A percentile compares a stretch with the other conserved stretches of the same genome.
Conservation (phyloP, 768 basidiomycete genomes). For the Auriscalpium vulgare region DNA sequence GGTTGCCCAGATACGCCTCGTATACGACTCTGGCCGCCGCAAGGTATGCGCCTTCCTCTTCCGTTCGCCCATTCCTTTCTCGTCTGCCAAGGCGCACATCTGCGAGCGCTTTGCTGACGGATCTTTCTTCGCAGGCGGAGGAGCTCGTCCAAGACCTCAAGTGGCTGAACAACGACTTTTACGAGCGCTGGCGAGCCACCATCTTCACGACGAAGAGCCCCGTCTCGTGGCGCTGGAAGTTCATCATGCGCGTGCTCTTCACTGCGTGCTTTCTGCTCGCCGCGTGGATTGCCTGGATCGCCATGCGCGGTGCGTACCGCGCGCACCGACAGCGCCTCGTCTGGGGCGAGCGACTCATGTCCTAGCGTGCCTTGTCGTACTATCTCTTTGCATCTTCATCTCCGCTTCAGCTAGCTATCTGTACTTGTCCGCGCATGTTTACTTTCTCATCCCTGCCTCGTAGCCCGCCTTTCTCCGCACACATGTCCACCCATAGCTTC, state of each 20-base stretch:
- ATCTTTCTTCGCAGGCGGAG: conserved; percentile 40
- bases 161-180: conserved; percentile 76
- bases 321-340: conserved; percentile 70
- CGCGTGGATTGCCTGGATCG: conserved; percentile 50
- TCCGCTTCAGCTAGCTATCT: no score
- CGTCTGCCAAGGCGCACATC: background rate
- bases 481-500: no score
- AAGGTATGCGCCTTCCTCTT: conserved; percentile 38
- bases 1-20: conserved; percentile 50
- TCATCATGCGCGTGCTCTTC: conserved; percentile 39
- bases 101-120: background rate
- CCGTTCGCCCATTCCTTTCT: background rate
- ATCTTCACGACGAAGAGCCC: conserved; percentile 69
- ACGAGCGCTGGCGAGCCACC: conserved; percentile 65
- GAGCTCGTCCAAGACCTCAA: conserved; percentile 53
- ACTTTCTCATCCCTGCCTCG: no score
- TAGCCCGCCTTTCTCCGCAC: no score
- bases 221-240: conserved; percentile 66
- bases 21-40: conserved; percentile 63
- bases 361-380: conserved; percentile 26
- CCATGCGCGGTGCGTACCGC: conserved; percentile 57
- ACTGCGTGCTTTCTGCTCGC: conserved; percentile 46
- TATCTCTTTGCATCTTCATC: no score
- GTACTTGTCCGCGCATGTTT: no score
- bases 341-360: conserved; percentile 76